phyloP scores from a whole-genome alignment of 1,139 yeast species.

The Suhomyces maxii region DNA sequence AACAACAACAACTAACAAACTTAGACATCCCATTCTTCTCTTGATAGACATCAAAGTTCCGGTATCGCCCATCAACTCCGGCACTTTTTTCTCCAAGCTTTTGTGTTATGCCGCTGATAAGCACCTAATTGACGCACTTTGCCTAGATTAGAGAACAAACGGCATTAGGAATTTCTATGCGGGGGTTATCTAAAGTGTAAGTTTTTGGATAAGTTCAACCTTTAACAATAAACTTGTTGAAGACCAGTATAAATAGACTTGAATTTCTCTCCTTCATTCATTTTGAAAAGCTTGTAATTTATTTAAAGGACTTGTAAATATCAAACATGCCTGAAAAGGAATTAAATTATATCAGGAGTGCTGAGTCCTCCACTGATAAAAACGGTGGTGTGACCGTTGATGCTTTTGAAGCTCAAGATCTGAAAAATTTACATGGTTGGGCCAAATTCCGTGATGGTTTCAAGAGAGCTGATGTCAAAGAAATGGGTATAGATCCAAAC shows the following conservation, averaged over 20 bases:
- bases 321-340: slow-evolving; percentile 43
- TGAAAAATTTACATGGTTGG: slow-evolving; percentile 34
- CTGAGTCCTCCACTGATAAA: slow-evolving; percentile 39
- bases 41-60: too few relatives aligned
- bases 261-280: too few relatives aligned
- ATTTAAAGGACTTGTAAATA: not conserved
- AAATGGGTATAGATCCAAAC: slow-evolving; percentile 63
- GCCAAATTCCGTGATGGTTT: slow-evolving; percentile 54
- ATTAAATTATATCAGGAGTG: slow-evolving; percentile 42
- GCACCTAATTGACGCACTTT: not conserved
- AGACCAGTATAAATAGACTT: too few relatives aligned
- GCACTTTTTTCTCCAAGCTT: not conserved
- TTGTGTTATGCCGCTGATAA: slow-evolving; percentile 2
- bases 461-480: slow-evolving; percentile 50
- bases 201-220: too few relatives aligned
- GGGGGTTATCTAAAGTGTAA: not conserved
- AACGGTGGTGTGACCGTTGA: slow-evolving; percentile 45
- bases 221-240: too few relatives aligned
- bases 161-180: not conserved
- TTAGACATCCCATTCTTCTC: too few relatives aligned
- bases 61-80: too few relatives aligned
- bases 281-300: too few relatives aligned
- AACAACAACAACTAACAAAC: too few relatives aligned
- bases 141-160: not conserved
- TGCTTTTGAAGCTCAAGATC: slow-evolving; percentile 37